Percentiles rank a stretch among this genome's conserved stretches.
These are phyloP conservation scores for Plasmodium gallinaceum DNA, from an alignment of 169 alveolate genomes.

Conservation along the genomic window DNA sequence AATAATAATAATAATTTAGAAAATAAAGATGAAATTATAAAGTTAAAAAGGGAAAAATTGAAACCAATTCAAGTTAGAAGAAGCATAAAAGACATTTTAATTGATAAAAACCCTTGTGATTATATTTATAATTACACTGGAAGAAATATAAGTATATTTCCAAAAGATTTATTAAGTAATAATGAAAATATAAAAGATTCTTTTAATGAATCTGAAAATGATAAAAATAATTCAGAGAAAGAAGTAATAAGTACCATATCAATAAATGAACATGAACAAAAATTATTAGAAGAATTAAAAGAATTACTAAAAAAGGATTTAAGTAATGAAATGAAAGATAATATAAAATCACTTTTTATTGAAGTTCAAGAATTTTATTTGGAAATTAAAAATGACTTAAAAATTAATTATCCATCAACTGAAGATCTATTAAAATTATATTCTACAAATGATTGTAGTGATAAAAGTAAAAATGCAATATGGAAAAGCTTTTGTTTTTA, in stretches of 20 bases:
- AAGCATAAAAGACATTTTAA: conserved; percentile 51
- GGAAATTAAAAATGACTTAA: conserved; percentile 52
- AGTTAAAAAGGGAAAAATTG: conserved; percentile 18
- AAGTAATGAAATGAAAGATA: conserved; percentile 45
- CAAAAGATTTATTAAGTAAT: not conserved
- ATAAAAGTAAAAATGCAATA: conserved; percentile 24
- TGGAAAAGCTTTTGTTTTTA: conserved; percentile 48
- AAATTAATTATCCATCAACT: conserved; percentile 40
- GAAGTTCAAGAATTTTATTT: conserved; percentile 61
- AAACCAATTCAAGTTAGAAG: conserved; percentile 67
- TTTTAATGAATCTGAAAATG: not conserved
- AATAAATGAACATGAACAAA: conserved; percentile 25
- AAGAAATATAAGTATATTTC: conserved; percentile 30
- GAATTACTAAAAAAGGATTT: conserved; percentile 37
- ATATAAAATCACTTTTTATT: conserved; percentile 54
- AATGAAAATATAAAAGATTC: not conserved
- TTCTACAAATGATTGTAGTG: conserved; percentile 10
- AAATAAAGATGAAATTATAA: not conserved
- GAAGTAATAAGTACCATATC: not conserved
- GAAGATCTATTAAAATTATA: conserved; percentile 48
- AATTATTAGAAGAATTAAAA: conserved; percentile 25
- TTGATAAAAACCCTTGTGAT: conserved; percentile 28
- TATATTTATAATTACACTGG: conserved; percentile 50
- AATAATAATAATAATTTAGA: not conserved
- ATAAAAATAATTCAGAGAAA: not conserved